Base-by-base conservation (phyloP, 129 eudicot species). In the Flaveria robusta region DNA sequence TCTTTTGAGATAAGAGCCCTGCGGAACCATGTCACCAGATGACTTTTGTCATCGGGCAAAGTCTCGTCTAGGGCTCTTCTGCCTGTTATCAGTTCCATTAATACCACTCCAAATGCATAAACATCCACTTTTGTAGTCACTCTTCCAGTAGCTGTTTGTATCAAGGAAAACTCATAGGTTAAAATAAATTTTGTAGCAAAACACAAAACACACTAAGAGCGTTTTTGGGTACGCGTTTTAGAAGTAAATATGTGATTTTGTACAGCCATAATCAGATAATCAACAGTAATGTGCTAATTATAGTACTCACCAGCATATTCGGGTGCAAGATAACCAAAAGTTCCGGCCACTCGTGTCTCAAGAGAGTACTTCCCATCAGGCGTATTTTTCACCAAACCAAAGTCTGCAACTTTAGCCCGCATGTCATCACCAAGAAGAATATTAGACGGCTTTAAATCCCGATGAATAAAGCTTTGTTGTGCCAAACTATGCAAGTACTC, bases 91-190 rank as follows among this genome's bases (percentile, higher is more conserved):
- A 73, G 14, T 54, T 72, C 65, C 76, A 72, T 72, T 7, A 72
- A 54, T 2, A 72, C 50, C 24, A 54, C 66, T 14, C 76, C 66
- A 19, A 72, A 72, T 10, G 76, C 76, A 72, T 27, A 72, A 18
- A 72, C 76, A 54, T 72, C 76, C 20, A 54, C 76, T 55, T 71
- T 72, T 13, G 76, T 54, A 27, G 76, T 52, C 66, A 54, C 76
- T 55, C 66, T 72, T 24, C 76, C 76, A 3, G 66, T 72, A 52
- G 23, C 76, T 72, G 76, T 72, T 46, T 19, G 24, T 42, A 72
- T 39, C 34, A 72, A 72, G 9, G 10, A 18, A 27, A 71, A 51
- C 1, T 14, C 19, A 9, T n/a, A 23, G 16, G n/a, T 59, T 10
- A 66, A 34, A n/a, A 9, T 16, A 31, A 9, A 6, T 0, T 14